phyloP scores from a whole-genome alignment of 2,329 filamentous ascomycete species.

The Fusarium sp. region DNA sequence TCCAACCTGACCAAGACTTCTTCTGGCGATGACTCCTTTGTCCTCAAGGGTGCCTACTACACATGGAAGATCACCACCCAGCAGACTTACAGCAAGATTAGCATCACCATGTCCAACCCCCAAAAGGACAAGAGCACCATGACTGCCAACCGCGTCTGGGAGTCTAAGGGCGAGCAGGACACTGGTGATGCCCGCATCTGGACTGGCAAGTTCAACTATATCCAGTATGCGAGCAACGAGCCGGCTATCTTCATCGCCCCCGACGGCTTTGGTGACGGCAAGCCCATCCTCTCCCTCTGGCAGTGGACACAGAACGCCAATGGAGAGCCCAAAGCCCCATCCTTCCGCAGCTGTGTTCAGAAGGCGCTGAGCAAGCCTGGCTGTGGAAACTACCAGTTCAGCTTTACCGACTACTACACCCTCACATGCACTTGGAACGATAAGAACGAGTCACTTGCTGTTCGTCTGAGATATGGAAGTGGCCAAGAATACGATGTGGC shows the following conservation, averaged over 20 bases:
- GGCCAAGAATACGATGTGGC: background rate
- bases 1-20: slow-evolving; percentile 7
- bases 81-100: slow-evolving; percentile 23
- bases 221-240: slow-evolving; percentile 20
- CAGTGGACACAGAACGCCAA: slow-evolving; percentile 24
- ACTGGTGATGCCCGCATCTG: slow-evolving; percentile 19
- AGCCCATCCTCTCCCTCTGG: slow-evolving; percentile 34
- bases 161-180: slow-evolving; percentile 15
- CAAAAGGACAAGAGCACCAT: background rate
- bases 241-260: slow-evolving; percentile 35
- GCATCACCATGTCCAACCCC: slow-evolving; percentile 25
- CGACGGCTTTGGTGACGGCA: slow-evolving; percentile 32
- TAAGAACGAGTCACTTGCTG: background rate
- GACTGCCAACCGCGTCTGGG: slow-evolving; percentile 16
- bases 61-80: slow-evolving; percentile 23
- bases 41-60: slow-evolving; percentile 17
- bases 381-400: background rate
- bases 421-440: background rate
- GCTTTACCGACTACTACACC: background rate
- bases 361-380: background rate
- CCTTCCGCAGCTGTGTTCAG: slow-evolving; percentile 2
- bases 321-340: slow-evolving; percentile 10
- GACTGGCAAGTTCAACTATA: slow-evolving; percentile 39
- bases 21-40: slow-evolving; percentile 9
- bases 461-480: background rate